These are phyloP conservation scores for Arabidopsis lyrata DNA, from an alignment of 441 rosid genomes.

Conservation along the genomic window DNA sequence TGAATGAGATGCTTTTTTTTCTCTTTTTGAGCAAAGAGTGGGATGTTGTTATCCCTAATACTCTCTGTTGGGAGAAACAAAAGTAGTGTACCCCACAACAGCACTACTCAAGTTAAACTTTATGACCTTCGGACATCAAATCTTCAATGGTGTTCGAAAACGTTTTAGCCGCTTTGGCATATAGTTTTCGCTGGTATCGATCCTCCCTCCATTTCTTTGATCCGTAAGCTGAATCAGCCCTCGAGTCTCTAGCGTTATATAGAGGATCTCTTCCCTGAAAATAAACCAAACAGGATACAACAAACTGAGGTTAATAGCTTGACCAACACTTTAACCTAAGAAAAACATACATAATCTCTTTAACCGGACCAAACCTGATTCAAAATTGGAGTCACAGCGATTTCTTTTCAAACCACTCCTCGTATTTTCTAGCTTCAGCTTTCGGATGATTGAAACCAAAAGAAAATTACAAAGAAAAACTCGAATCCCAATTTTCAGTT, in stretches of 20 bases:
- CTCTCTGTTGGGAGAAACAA: too few relatives aligned
- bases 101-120: neutral
- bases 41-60: too few relatives aligned
- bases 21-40: too few relatives aligned
- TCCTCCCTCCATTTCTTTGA: constrained; percentile 45
- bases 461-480: too few relatives aligned
- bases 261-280: constrained; percentile 54
- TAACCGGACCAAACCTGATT: neutral
- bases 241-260: constrained; percentile 49
- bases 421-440: too few relatives aligned
- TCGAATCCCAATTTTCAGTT: too few relatives aligned
- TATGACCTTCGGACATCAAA: neutral
- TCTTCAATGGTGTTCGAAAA: neutral
- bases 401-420: too few relatives aligned
- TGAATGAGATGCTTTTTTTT: too few relatives aligned
- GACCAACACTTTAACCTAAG: constrained; percentile 10
- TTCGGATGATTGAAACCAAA: too few relatives aligned
- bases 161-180: constrained; percentile 35
- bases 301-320: constrained; percentile 4
- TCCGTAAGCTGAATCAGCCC: constrained; percentile 41
- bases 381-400: too few relatives aligned
- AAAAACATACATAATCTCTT: neutral
- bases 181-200: constrained; percentile 38
- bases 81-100: too few relatives aligned
- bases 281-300: neutral